These are phyloP conservation scores for Termitomyces eurrhizus DNA, from an alignment of 768 basidiomycete species.

Conservation along the genomic window DNA sequence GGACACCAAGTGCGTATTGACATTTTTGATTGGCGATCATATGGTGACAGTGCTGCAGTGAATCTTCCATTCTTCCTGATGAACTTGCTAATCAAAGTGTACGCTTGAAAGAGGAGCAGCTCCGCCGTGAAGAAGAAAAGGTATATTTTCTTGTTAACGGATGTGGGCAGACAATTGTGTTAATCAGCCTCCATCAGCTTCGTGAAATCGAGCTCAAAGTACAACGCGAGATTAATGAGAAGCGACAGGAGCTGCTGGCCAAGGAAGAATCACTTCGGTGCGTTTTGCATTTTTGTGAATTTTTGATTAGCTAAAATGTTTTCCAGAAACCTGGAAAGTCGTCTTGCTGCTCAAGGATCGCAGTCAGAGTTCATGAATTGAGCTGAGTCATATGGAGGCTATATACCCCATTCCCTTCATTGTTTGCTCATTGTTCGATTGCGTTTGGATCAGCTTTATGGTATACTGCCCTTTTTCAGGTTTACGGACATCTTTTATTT, in stretches of 20 bases:
- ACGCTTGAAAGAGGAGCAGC: conserved; percentile 97
- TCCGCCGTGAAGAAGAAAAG: conserved; percentile 96
- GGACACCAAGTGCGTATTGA: conserved; percentile 59
- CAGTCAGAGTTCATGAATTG: conserved; percentile 75
- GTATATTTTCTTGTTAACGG: conserved; percentile 26
- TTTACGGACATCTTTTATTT: conserved; percentile 17
- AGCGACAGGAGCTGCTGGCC: conserved; percentile 92
- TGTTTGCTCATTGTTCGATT: conserved; percentile 17
- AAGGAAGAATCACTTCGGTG: conserved; percentile 93
- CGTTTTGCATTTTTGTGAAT: background rate
- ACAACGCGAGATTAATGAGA: conserved; percentile 96
- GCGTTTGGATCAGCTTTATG: conserved; percentile 27
- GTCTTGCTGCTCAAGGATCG: conserved; percentile 85
- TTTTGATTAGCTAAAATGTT: conserved; percentile 3
- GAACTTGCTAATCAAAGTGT: conserved; percentile 96
- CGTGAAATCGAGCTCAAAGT: conserved; percentile 98
- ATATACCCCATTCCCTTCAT: conserved; percentile 21
- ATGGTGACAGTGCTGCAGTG: conserved; percentile 38
- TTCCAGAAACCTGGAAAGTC: conserved; percentile 80
- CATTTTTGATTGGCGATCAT: background rate
- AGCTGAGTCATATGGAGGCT: conserved; percentile 18
- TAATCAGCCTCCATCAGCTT: conserved; percentile 42
- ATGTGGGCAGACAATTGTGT: conserved; percentile 10
- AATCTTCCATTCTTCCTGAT: conserved; percentile 90
- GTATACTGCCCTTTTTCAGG: conserved; percentile 29